A percentile compares a stretch with the other conserved stretches of the same genome.
phyloP scores from a whole-genome alignment of 768 basidiomycete species.

The Hirschioporus abietinus region DNA sequence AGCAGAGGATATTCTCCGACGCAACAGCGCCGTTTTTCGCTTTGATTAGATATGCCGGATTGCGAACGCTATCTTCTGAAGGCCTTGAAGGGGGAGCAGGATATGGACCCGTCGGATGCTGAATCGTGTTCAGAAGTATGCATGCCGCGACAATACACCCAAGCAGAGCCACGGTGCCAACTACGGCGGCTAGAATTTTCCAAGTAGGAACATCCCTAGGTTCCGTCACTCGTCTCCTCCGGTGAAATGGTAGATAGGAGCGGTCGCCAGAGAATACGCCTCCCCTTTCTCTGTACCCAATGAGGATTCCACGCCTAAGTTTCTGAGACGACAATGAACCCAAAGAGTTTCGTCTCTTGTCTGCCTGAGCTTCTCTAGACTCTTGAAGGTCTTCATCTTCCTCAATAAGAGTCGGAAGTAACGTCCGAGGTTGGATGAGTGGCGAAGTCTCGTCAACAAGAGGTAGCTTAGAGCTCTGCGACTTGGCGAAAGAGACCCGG shows the following conservation, averaged over 20 bases:
- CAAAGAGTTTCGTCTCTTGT: not conserved
- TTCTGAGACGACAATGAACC: not conserved
- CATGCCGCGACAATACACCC: not conserved
- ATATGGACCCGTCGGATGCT: conserved; percentile 5
- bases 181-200: not conserved
- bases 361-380: not conserved
- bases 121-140: not conserved
- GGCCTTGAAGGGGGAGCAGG: conserved; percentile 8
- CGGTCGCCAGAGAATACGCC: not conserved
- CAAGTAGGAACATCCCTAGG: not conserved
- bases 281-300: not conserved
- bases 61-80: conserved; percentile 24
- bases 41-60: conserved; percentile 51
- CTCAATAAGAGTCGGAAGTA: not conserved
- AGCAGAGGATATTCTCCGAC: conserved; percentile 81
- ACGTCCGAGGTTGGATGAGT: not conserved
- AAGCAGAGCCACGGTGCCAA: not conserved
- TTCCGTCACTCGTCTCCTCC: not conserved
- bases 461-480: not conserved
- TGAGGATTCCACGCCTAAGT: not conserved
- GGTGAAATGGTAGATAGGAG: not conserved
- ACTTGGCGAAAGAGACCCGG: not conserved
- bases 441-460: not conserved
- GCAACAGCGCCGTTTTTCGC: conserved; percentile 85
- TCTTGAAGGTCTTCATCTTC: not conserved